Evolutionary conservation across 805 yeast species (phyloP), one percentile per base, ranked within the genome.

Genomic region (Barnettozyma sp.): DNA sequence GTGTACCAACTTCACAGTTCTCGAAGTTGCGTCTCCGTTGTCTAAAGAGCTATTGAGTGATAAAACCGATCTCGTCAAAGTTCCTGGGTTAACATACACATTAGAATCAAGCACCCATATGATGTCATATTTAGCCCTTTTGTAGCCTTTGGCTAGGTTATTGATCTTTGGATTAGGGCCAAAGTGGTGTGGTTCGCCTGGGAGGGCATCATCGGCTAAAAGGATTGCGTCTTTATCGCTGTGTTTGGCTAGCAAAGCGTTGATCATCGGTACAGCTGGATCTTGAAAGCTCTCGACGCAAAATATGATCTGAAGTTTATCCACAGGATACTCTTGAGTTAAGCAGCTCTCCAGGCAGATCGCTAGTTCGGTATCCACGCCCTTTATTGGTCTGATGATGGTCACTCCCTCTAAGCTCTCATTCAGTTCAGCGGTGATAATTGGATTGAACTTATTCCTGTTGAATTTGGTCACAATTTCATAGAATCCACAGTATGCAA

Each of bases 151-250:
- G n/a, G 86, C 77, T 30, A 86, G 62, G 57, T 86, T 86, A 58
- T 85, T 84, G 37, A 86, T 83, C 58, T 86, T 86, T 6, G 96
- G 96, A 49, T 86, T 86, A 5, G 94, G 92, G 2, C 95, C 95
- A 49, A 63, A 80, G 44, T 69, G 69, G 26, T 39, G 42, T 3
- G 8, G 36, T 64, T 71, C 23, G 58, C 59, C 7, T 43, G 40
- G 5, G 48, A 59, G 35, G 62, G 45, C 58, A 38, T 60, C 58
- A 30, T 76, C 81, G 2, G 80, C 56, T 41, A 84, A 51, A 5
- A 86, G 60, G 42, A 66, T 65, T 15, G 85, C 70, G 48, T 81
- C 76, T 6, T 77, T 62, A 3, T 66, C 52, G 0, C 83, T 78
- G 53, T 78, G 75, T 41, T 66, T 68, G 1, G 48, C 46, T 6